Evolutionary conservation across 495 filamentous ascomycete species (phyloP).

Genomic region (Annulohypoxylon moriforme): DNA sequence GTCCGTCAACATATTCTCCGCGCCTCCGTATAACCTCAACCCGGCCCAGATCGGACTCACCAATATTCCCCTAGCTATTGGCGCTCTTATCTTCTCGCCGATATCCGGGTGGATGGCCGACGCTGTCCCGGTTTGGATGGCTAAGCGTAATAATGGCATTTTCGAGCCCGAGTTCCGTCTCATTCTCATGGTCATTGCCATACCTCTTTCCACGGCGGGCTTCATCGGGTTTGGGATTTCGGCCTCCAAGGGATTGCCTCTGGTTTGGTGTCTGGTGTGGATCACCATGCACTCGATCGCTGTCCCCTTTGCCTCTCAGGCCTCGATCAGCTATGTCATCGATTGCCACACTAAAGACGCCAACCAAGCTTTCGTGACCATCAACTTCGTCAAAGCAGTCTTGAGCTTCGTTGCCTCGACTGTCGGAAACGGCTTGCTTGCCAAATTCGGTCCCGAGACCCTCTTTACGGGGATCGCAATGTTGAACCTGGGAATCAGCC

Average conservation of each 20-base stretch:
- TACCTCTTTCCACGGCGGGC: constrained; percentile 52
- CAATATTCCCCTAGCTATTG: constrained; percentile 61
- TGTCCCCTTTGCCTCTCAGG: constrained; percentile 43
- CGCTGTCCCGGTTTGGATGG: constrained; percentile 57
- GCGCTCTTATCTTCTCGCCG: constrained; percentile 58
- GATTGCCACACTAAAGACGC: constrained; percentile 46
- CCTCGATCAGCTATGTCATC: constrained; percentile 44
- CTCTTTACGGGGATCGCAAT: constrained; percentile 46
- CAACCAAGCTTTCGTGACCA: constrained; percentile 45
- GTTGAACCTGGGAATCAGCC: constrained; percentile 47
- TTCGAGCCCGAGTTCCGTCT: constrained; percentile 68
- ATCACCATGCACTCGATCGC: constrained; percentile 44
- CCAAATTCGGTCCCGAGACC: constrained; percentile 40
- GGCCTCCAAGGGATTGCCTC: constrained; percentile 18
- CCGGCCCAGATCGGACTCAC: constrained; percentile 67
- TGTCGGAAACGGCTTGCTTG: constrained; percentile 46
- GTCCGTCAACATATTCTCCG: constrained; percentile 71
- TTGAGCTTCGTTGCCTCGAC: constrained; percentile 48
- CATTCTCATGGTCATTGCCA: constrained; percentile 57
- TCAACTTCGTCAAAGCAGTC: constrained; percentile 45
- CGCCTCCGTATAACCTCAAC: constrained; percentile 71
- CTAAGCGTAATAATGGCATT: constrained; percentile 59
- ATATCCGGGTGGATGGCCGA: constrained; percentile 60
- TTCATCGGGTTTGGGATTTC: constrained; percentile 52
- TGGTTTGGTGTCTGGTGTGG: constrained; percentile 41